A percentile compares a stretch with the other conserved stretches of the same genome.
Conservation (phyloP, 1,284 basidiomycete species). For the Papiliotrema terrestris region DNA sequence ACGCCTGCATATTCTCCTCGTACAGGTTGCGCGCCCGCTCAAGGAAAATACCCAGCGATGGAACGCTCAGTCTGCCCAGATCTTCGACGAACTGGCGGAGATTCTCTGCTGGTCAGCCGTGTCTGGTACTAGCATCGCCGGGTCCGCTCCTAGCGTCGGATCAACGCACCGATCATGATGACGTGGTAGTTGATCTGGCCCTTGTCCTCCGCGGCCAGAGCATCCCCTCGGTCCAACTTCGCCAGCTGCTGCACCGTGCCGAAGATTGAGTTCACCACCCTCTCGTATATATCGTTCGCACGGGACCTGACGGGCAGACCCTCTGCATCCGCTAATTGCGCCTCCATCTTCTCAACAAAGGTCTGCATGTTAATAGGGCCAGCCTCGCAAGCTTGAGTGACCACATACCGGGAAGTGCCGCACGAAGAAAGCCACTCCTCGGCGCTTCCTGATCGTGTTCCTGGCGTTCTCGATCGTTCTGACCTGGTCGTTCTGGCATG, state of each 20-base stretch:
- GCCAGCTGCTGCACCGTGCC: constrained; percentile 91
- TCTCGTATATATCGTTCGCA: constrained; percentile 82
- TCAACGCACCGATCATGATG: constrained; percentile 77
- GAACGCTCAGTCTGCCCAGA: constrained; percentile 59
- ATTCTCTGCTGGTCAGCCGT: constrained; percentile 63
- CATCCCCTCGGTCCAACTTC: constrained; percentile 69
- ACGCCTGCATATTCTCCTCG: constrained; percentile 78
- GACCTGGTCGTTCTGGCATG: constrained; percentile 72
- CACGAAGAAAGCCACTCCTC: constrained; percentile 87
- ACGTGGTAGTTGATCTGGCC: constrained; percentile 95
- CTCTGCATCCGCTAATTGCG: constrained; percentile 74
- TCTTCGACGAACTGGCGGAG: constrained; percentile 91
- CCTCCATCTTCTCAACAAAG: constrained; percentile 80
- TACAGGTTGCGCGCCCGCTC: constrained; percentile 77
- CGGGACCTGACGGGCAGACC: constrained; percentile 70
- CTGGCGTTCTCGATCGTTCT: constrained; percentile 87
- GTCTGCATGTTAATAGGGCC: constrained; percentile 26
- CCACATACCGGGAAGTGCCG: constrained; percentile 73
- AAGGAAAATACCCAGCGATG: constrained; percentile 64
- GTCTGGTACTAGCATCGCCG: neutral
- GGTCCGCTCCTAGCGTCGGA: neutral
- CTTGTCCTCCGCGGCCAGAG: constrained; percentile 76
- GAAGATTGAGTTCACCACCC: constrained; percentile 83
- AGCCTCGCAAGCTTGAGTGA: neutral
- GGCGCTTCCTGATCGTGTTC: constrained; percentile 65